Evolutionary conservation across 768 basidiomycete species (phyloP), one percentile per base, ranked within the genome.

Genomic region (Leucosporidium creatinivorum): DNA sequence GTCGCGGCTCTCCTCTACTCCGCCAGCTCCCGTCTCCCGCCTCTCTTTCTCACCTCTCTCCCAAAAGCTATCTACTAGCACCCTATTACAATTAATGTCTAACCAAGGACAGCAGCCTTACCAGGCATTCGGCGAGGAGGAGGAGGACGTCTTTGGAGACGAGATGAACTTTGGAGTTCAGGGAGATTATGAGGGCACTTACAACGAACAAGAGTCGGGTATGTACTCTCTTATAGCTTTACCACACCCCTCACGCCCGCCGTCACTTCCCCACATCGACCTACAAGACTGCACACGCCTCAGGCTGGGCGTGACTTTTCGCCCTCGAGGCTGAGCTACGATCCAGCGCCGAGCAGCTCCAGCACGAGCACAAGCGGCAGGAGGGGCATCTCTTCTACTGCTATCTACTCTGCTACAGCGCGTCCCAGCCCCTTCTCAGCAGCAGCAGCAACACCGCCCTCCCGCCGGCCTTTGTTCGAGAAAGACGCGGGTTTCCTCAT

Each of bases 111-210:
- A 44, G 39, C 39, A 44, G 39, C 39, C 39, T 44, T 44, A 44
- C 39, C 39, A 44, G 39, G 39, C 39, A 12, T 44, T 44, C 39
- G 39, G 39, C 39, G 39, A 44, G 39, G 39, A 44, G 39, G 62
- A 62, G 62, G 62, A 54, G 10, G 62, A 62, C 28, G 62, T 36
- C 31, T 52, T 54, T 33, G 51, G 39, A 21, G 62, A 44, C 17
- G 19, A 39, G 33, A 44, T 52, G 33, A 44, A 62, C 62, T 55
- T 54, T 23, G 62, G 62, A 1, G 39, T 54, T 12, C 62, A 62
- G 52, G 49, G 33, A 44, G 49, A 61, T 49, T 31, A 61, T 19
- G 23, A 25, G 25, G 62, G 39, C 4, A 23, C 36, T 10, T 55
- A 55, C 36, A 48, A 55, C 62, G 26, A 62, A 39, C 36, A n/a